phyloP scores from a whole-genome alignment of 306 rosid species.

The Vachellia collinsii region DNA sequence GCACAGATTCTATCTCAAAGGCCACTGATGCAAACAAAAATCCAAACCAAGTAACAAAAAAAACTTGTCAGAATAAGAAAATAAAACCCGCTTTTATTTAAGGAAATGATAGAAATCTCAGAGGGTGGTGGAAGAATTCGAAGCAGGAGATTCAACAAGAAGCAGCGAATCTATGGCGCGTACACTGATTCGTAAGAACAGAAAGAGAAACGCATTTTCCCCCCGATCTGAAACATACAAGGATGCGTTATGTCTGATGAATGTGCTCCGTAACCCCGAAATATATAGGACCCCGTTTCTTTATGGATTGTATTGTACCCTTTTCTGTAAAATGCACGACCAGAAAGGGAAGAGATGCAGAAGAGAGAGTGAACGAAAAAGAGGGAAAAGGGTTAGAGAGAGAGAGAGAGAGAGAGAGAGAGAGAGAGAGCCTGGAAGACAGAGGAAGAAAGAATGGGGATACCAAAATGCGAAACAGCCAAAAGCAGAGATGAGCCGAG shows the following conservation, averaged over 20 bases:
- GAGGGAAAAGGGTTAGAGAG: background rate
- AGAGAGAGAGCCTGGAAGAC: background rate
- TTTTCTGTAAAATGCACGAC: conserved; percentile 4
- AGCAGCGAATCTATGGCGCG: conserved; percentile 31
- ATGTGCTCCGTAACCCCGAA: conserved; percentile 9
- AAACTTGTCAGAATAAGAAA: background rate
- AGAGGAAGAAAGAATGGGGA: background rate
- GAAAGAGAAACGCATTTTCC: conserved; percentile 12
- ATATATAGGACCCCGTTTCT: conserved; percentile 13
- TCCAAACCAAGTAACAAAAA: conserved; percentile 31
- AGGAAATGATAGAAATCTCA: conserved; percentile 19
- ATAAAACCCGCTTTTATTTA: conserved; percentile 37
- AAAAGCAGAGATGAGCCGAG: background rate
- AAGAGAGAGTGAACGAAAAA: background rate
- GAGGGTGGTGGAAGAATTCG: background rate
- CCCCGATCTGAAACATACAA: conserved; percentile 31
- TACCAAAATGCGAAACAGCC: background rate
- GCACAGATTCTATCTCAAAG: conserved; percentile 33
- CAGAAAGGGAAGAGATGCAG: background rate
- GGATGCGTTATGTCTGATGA: conserved; percentile 24
- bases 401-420: background rate
- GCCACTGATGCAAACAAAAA: conserved; percentile 1
- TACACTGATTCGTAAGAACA: conserved; percentile 19
- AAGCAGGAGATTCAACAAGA: background rate
- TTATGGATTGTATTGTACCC: conserved; percentile 9